Base-by-base conservation (phyloP, 139 green algal species). In the Choricystis sp. region DNA sequence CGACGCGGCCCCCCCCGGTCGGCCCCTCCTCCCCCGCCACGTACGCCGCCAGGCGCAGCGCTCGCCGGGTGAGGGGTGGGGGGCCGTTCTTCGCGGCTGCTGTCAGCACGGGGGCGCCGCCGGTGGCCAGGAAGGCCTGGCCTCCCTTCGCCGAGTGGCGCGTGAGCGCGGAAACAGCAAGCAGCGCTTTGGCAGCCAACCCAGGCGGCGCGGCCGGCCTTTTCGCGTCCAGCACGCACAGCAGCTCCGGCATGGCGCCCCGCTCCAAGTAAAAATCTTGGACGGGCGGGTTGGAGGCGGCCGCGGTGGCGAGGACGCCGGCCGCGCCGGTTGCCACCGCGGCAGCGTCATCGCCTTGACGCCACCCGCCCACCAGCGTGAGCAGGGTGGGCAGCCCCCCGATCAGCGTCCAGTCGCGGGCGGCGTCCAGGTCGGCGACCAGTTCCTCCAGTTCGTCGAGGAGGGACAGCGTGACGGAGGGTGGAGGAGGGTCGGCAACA, bases 391-490 rank as follows among this genome's bases (percentile, higher is more conserved):
- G 70, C 56, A 95, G 74, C 22, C 87, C 87, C 20, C 87, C 87
- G 59, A 95, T 87, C 19, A 77, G 85, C 57, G 79, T 62, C n/a
- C 94, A 70, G 64, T 95, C 86, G 75, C 72, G 69, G 21, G 87
- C 87, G 66, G 81, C 74, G 68, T 95, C 85, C 1, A 95, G 80
- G 62, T 65, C 72, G 1, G 83, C 79, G 26, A 92, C 84, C 28
- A 94, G 83, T 2, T 92, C 86, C 63, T 82, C 68, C 16, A 95
- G 77, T 72, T 95, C 87, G 16, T 95, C 87, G 30, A 90, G 71
- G 58, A 92, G 71, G 4, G 55, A 68, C 63, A 86, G 78, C 67
- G 79, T 83, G 58, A 85, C 64, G 56, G 68, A 66, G 22, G 85
- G 59, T 3, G 29, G 58, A 29, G 21, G 49, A n/a, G 56, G 29